These are phyloP conservation scores for Carex pumila DNA, from an alignment of 176 grass and related monocot species.

Conservation along the genomic window DNA sequence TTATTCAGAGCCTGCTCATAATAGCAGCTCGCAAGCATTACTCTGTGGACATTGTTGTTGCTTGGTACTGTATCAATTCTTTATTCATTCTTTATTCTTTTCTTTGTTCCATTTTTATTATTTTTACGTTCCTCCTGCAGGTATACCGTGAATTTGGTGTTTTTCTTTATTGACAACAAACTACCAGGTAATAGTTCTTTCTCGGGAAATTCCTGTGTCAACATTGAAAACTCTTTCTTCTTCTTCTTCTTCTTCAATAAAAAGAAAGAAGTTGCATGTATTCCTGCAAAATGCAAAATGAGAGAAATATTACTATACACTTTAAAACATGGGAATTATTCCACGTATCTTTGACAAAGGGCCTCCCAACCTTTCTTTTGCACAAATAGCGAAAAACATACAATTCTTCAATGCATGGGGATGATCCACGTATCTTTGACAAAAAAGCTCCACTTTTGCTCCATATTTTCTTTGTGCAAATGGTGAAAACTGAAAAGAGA, in stretches of 20 bases:
- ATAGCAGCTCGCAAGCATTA: conserved; percentile 96
- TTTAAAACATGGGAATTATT: background rate
- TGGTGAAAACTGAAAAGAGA: background rate
- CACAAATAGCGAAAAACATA: background rate
- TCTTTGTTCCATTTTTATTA: conserved; percentile 6
- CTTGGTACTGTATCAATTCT: conserved; percentile 50
- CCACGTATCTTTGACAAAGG: background rate
- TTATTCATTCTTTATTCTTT: conserved; percentile 11
- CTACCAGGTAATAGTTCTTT: conserved; percentile 47
- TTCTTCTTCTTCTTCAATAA: too few relatives aligned
- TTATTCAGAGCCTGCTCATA: conserved; percentile 94
- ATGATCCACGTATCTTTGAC: background rate
- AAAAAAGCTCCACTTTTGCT: background rate
- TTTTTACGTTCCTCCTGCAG: conserved; percentile 28
- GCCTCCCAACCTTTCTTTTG: background rate
- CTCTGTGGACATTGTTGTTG: conserved; percentile 90
- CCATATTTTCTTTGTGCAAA: background rate
- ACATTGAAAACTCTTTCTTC: background rate
- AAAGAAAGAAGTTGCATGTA: background rate
- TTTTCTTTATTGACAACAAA: conserved; percentile 87
- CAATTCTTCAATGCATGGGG: background rate
- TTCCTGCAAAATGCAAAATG: background rate
- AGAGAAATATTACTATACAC: background rate
- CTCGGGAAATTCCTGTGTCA: background rate
- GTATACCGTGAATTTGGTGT: conserved; percentile 97